These are phyloP conservation scores for Solanum chilense DNA, from an alignment of 257 asterid genomes.

Conservation along the genomic window DNA sequence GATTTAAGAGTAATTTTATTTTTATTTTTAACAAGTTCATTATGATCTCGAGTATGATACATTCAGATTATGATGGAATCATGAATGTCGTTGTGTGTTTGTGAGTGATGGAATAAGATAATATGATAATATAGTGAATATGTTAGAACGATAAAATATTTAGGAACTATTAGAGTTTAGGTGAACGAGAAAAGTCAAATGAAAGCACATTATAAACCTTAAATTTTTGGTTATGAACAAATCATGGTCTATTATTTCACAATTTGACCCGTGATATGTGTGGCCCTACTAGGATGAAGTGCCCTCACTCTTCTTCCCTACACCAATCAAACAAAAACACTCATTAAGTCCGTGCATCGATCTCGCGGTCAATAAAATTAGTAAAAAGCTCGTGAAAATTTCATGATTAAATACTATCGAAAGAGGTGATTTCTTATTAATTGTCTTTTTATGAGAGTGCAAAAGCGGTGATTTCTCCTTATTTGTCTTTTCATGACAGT, in stretches of 20 bases:
- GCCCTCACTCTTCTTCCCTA: neutral
- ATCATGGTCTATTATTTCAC: neutral
- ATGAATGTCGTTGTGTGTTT: neutral
- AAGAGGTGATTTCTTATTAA: neutral
- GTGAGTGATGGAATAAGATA: neutral
- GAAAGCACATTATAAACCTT: neutral
- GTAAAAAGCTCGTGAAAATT: accelerated
- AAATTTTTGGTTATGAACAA: neutral
- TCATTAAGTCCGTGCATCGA: neutral
- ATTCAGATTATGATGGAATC: neutral
- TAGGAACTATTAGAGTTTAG: neutral
- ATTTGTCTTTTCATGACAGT: neutral
- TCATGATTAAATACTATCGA: neutral
- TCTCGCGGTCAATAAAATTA: neutral
- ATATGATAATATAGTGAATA: neutral
- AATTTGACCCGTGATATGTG: neutral
- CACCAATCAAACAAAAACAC: neutral
- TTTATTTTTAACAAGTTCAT: neutral
- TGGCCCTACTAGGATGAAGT: neutral
- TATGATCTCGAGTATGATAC: neutral
- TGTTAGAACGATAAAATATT: neutral
- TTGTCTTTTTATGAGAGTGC: neutral
- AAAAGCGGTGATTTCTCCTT: neutral
- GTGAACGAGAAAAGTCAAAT: neutral
- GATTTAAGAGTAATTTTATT: neutral